Percentiles rank a stretch among this genome's conserved stretches.
Evolutionary conservation across 768 basidiomycete species (phyloP).

Genomic region (Lactarius hengduanensis): DNA sequence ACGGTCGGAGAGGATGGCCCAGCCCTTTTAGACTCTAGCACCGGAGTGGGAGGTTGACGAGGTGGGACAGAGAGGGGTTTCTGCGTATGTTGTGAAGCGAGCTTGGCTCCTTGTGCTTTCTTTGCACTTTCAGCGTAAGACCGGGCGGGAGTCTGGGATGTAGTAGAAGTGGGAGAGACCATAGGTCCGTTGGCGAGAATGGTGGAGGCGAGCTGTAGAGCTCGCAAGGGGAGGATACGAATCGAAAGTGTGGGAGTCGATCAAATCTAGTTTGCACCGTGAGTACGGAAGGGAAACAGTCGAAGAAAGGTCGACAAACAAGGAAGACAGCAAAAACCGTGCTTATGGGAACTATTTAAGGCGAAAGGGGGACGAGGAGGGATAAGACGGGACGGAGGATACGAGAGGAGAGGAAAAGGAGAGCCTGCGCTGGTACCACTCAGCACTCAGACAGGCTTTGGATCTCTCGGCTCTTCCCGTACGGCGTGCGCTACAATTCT

Average conservation of each 20-base stretch:
- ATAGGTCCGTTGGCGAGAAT: conserved; percentile 34
- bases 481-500: background rate
- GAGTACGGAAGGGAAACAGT: background rate
- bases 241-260: conserved; percentile 21
- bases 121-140: conserved; percentile 50
- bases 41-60: conserved; percentile 13
- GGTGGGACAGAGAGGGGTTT: conserved; percentile 21
- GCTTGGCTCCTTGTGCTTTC: conserved; percentile 39
- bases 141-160: conserved; percentile 41
- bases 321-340: background rate
- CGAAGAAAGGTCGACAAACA: background rate
- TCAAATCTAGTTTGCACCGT: conserved; percentile 20
- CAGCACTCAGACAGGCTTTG: background rate
- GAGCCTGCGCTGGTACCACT: background rate
- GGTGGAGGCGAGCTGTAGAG: conserved; percentile 22
- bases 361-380: background rate
- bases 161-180: conserved; percentile 35
- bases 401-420: conserved; percentile 1
- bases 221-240: conserved; percentile 29
- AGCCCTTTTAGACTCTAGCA: conserved; percentile 12
- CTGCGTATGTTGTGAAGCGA: conserved; percentile 20
- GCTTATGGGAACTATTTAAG: background rate
- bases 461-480: conserved; percentile 9
- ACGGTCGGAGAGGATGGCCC: conserved; percentile 5
- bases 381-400: background rate